A percentile compares a stretch with the other conserved stretches of the same genome.
Conservation (phyloP, 331 rosid species). For the Saraca asoca region DNA sequence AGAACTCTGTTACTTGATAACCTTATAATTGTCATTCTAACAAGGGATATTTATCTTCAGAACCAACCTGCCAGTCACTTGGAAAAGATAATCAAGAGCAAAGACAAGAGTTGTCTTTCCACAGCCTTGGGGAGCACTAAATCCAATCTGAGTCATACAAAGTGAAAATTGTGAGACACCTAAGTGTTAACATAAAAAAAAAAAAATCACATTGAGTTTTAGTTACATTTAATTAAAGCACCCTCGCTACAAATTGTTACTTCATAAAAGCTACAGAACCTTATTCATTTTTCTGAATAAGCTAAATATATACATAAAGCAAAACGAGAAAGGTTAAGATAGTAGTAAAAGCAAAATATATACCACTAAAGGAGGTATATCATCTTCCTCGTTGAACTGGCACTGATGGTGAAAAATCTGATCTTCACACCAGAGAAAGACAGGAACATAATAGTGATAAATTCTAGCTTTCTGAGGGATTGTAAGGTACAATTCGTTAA, state of each 20-base stretch:
- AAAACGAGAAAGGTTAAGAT: too few relatives aligned
- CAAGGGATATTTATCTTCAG: too few relatives aligned
- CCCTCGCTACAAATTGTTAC: neutral
- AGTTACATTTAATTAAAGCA: conserved; percentile 10
- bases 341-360: too few relatives aligned
- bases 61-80: conserved; percentile 55
- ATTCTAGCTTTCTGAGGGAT: conserved; percentile 81
- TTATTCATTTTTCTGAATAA: too few relatives aligned
- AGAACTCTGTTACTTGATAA: too few relatives aligned
- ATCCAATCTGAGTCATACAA: conserved; percentile 68
- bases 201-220: too few relatives aligned
- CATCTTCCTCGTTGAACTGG: conserved; percentile 62
- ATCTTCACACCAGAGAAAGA: conserved; percentile 85
- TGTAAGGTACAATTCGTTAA: conserved; percentile 64
- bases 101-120: conserved; percentile 95
- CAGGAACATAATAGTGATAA: conserved; percentile 85
- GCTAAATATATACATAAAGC: too few relatives aligned
- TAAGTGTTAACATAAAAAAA: too few relatives aligned
- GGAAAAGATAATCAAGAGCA: conserved; percentile 87
- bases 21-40: too few relatives aligned
- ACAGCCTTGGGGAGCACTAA: conserved; percentile 98
- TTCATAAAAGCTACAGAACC: too few relatives aligned
- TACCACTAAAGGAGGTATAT: conserved; percentile 83
- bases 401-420: conserved; percentile 68
- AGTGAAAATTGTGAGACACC: conserved; percentile 17